A percentile compares a stretch with the other conserved stretches of the same genome.
Conservation (phyloP, 2,329 filamentous ascomycete species). For the Didymella pomorum region DNA sequence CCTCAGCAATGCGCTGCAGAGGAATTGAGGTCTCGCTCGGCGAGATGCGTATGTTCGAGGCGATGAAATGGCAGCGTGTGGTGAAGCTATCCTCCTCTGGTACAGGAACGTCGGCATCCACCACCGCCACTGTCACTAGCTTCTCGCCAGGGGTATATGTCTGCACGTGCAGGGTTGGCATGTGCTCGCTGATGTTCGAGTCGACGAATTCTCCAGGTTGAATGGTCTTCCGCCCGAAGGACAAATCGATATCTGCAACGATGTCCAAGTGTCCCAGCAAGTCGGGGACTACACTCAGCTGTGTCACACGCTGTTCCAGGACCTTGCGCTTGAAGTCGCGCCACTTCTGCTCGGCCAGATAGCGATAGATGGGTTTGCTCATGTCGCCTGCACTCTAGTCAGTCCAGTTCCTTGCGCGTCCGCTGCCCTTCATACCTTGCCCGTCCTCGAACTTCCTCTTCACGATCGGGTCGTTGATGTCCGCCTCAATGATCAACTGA, state of each 20-base stretch:
- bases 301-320: slow-evolving; percentile 82
- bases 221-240: slow-evolving; percentile 75
- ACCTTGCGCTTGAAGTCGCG: slow-evolving; percentile 80
- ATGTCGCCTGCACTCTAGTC: slow-evolving; percentile 75
- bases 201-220: slow-evolving; percentile 81
- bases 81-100: slow-evolving; percentile 76
- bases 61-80: slow-evolving; percentile 87
- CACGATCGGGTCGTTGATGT: slow-evolving; percentile 93
- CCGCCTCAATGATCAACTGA: slow-evolving; percentile 83
- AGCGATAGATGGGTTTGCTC: slow-evolving; percentile 94
- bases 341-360: slow-evolving; percentile 89
- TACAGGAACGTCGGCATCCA: slow-evolving; percentile 91
- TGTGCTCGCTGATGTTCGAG: slow-evolving; percentile 73
- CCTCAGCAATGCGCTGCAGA: slow-evolving; percentile 42
- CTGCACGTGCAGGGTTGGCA: slow-evolving; percentile 82
- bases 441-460: slow-evolving; percentile 96
- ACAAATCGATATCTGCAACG: slow-evolving; percentile 79
- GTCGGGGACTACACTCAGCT: slow-evolving; percentile 89
- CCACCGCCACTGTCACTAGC: slow-evolving; percentile 81
- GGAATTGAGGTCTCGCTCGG: slow-evolving; percentile 56
- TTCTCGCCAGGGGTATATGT: slow-evolving; percentile 83
- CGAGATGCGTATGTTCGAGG: slow-evolving; percentile 73
- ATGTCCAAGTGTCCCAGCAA: slow-evolving; percentile 82
- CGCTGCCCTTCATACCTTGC: slow-evolving; percentile 66
- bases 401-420: slow-evolving; percentile 1